These are phyloP conservation scores for Vitis vinifera DNA, from an alignment of 164 flowering plant species.

Conservation along the genomic window DNA sequence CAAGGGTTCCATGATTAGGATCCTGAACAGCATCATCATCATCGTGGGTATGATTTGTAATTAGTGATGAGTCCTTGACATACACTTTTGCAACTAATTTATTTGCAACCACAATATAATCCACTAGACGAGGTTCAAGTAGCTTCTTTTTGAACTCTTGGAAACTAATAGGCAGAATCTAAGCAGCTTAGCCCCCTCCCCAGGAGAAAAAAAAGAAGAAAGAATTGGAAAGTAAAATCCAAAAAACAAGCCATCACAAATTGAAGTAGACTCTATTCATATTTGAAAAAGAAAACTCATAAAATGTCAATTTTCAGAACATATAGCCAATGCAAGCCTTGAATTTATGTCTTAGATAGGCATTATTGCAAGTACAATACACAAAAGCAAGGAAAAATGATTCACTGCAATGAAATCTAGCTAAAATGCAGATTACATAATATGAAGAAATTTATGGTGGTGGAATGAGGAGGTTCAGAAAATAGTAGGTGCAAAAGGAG, in stretches of 20 bases:
- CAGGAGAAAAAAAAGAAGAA: background rate
- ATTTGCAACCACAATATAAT: conserved; percentile 23
- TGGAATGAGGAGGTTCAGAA: too few species aligned
- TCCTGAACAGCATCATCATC: conserved; percentile 31
- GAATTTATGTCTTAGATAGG: too few species aligned
- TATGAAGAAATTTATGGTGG: too few species aligned
- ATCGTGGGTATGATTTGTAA: conserved; percentile 16
- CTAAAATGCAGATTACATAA: too few species aligned
- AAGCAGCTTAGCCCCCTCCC: background rate
- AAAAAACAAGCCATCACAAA: background rate
- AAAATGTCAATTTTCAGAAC: too few species aligned
- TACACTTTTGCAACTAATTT: conserved; percentile 25
- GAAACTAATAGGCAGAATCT: conserved; percentile 24
- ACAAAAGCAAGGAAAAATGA: too few species aligned
- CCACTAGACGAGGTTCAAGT: conserved; percentile 28
- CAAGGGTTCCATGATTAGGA: conserved; percentile 23
- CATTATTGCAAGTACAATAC: too few species aligned
- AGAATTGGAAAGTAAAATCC: background rate
- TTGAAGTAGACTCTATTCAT: too few species aligned
- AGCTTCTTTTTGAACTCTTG: conserved; percentile 28
- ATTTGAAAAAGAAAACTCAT: too few species aligned
- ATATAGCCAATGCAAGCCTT: too few species aligned
- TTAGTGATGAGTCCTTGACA: conserved; percentile 22
- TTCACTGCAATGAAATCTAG: too few species aligned
- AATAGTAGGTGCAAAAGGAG: too few species aligned